These are phyloP conservation scores for Vitis hybrid DNA, from an alignment of 177 flowering plant species.

Conservation along the genomic window DNA sequence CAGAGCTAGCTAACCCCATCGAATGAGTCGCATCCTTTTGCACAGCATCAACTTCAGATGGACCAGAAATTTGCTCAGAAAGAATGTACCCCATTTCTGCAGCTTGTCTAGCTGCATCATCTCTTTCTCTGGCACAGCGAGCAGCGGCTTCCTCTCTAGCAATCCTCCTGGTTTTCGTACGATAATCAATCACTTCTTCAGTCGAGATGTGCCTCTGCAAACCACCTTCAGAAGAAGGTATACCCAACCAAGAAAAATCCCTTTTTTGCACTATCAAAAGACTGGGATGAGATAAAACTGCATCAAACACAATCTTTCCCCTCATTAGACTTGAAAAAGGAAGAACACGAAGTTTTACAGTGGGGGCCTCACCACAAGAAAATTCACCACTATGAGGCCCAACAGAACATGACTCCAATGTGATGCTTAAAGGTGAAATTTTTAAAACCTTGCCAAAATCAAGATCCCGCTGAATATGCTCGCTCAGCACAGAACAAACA, in stretches of 20 bases:
- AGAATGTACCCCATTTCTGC: constrained; percentile 74
- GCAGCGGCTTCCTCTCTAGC: constrained; percentile 80
- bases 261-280: constrained; percentile 78
- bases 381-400: constrained; percentile 88
- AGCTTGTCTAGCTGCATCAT: constrained; percentile 63
- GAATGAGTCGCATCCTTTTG: constrained; percentile 29
- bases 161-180: constrained; percentile 79
- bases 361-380: constrained; percentile 84
- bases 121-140: constrained; percentile 65
- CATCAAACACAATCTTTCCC: constrained; percentile 95
- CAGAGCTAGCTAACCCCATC: constrained; percentile 24
- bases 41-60: constrained; percentile 26
- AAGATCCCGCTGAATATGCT: constrained; percentile 75
- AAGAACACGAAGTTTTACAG: constrained; percentile 67
- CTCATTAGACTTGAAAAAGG: constrained; percentile 87
- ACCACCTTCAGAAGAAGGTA: constrained; percentile 58
- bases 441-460: constrained; percentile 75
- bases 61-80: constrained; percentile 31
- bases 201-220: constrained; percentile 56
- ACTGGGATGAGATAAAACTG: constrained; percentile 72
- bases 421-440: constrained; percentile 84
- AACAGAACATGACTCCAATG: constrained; percentile 78
- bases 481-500: constrained; percentile 72
- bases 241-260: constrained; percentile 88
- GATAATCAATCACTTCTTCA: constrained; percentile 94